Conservation (phyloP, 371 early-diverging fungal species). For the Coemansia sp. region DNA sequence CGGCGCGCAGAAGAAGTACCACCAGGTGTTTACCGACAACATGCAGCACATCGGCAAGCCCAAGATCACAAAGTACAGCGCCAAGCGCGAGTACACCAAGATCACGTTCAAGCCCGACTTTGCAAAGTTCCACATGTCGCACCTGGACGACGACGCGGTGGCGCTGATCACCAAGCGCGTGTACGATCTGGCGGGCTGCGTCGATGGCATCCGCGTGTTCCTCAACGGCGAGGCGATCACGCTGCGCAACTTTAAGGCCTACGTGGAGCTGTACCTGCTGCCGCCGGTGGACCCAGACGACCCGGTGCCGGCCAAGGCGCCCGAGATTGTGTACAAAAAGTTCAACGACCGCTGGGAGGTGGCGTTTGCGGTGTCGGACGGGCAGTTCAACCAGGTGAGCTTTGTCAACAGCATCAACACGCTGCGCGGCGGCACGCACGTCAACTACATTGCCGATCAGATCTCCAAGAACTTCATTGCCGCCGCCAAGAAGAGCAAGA, state of each 20-base stretch:
- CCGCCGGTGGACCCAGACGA: slow-evolving; percentile 47
- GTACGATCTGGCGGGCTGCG: slow-evolving; percentile 96
- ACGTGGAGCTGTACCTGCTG: slow-evolving; percentile 81
- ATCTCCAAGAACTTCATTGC: slow-evolving; percentile 76
- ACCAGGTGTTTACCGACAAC: slow-evolving; percentile 85
- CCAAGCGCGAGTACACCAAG: slow-evolving; percentile 77
- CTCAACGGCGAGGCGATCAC: slow-evolving; percentile 87
- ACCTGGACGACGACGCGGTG: slow-evolving; percentile 87
- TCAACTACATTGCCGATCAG: slow-evolving; percentile 88
- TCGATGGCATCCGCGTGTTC: slow-evolving; percentile 86
- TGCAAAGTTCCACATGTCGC: slow-evolving; percentile 85
- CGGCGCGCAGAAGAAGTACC: slow-evolving; percentile 71
- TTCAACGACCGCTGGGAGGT: slow-evolving; percentile 97
- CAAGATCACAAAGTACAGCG: slow-evolving; percentile 62
- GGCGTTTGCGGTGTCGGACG: slow-evolving; percentile 86
- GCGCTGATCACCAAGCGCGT: slow-evolving; percentile 94
- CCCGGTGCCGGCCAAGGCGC: slow-evolving; percentile 19
- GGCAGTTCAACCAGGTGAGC: slow-evolving; percentile 96
- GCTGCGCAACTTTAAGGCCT: slow-evolving; percentile 90
- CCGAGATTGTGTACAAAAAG: slow-evolving; percentile 67
- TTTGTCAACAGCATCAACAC: slow-evolving; percentile 99
- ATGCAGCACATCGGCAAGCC: slow-evolving; percentile 82
- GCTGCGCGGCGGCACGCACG: slow-evolving; percentile 97
- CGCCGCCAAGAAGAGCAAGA: slow-evolving; percentile 74
- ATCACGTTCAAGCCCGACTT: slow-evolving; percentile 99